These are phyloP conservation scores for Xanthoparmelia taractica DNA, from an alignment of 495 filamentous ascomycete genomes.

Conservation along the genomic window DNA sequence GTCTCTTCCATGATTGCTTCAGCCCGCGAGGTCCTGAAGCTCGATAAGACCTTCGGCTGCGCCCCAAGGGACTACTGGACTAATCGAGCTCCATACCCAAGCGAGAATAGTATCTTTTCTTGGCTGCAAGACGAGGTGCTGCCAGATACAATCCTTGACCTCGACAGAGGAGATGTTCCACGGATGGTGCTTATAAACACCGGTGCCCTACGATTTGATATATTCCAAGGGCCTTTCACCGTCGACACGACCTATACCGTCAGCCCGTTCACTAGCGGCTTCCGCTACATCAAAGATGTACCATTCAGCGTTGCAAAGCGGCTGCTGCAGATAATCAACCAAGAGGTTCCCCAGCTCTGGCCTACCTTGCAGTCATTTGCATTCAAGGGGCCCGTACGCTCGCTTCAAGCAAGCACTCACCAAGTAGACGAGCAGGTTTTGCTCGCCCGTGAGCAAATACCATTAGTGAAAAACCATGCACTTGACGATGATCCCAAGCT, in stretches of 20 bases:
- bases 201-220: constrained; percentile 86
- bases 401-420: not conserved
- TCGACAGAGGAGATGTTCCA: constrained; percentile 42
- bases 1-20: constrained; percentile 63
- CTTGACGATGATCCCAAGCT: constrained; percentile 32
- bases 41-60: constrained; percentile 73
- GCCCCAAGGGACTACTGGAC: constrained; percentile 77
- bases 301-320: constrained; percentile 63
- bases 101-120: constrained; percentile 63
- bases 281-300: constrained; percentile 72
- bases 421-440: not conserved
- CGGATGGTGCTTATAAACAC: constrained; percentile 75
- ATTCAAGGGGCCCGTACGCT: not conserved
- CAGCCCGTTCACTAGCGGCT: constrained; percentile 78
- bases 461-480: constrained; percentile 23
- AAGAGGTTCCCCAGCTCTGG: constrained; percentile 51
- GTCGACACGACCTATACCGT: constrained; percentile 75
- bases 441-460: constrained; percentile 17
- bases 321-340: constrained; percentile 67
- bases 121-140: constrained; percentile 72
- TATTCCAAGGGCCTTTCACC: constrained; percentile 88
- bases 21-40: constrained; percentile 59
- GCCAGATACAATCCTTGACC: constrained; percentile 50
- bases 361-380: constrained; percentile 20
- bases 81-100: constrained; percentile 62